Percentiles rank a stretch among this genome's conserved stretches.
Evolutionary conservation across 2,329 filamentous ascomycete species (phyloP).

Genomic region (Herpotrichia juniperi): DNA sequence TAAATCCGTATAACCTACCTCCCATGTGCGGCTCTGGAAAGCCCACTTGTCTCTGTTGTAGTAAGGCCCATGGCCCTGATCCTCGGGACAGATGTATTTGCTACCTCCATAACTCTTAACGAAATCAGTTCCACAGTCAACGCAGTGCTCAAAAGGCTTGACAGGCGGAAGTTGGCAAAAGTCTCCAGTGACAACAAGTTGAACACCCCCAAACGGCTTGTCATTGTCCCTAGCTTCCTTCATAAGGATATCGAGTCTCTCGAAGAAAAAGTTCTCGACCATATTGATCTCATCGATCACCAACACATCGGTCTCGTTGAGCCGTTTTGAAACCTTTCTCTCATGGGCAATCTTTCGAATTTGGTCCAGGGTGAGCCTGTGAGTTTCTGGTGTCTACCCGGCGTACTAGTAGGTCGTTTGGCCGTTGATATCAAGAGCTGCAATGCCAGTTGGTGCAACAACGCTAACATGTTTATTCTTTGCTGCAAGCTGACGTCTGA

Average conservation of each 20-base stretch:
- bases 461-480: slow-evolving; percentile 54
- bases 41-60: slow-evolving; percentile 64
- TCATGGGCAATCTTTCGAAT: slow-evolving; percentile 41
- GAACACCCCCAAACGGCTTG: slow-evolving; percentile 54
- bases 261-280: slow-evolving; percentile 62
- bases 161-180: slow-evolving; percentile 58
- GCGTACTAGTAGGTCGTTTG: slow-evolving; percentile 63
- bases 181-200: slow-evolving; percentile 64
- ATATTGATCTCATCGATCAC: slow-evolving; percentile 72
- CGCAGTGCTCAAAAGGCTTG: slow-evolving; percentile 60
- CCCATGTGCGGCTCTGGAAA: slow-evolving; percentile 63
- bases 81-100: too few species aligned
- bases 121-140: slow-evolving; percentile 22
- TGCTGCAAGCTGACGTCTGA: slow-evolving; percentile 48
- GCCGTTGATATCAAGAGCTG: slow-evolving; percentile 63
- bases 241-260: slow-evolving; percentile 55
- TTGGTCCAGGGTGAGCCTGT: slow-evolving; percentile 49
- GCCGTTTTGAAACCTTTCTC: slow-evolving; percentile 41
- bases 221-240: slow-evolving; percentile 42
- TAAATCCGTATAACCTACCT: slow-evolving; percentile 17
- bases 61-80: slow-evolving; percentile 36
- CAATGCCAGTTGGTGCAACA: slow-evolving; percentile 65
- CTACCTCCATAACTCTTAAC: too few species aligned
- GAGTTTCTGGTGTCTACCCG: slow-evolving; percentile 58
- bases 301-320: slow-evolving; percentile 58